A percentile compares a stretch with the other conserved stretches of the same genome.
Conservation (phyloP, 805 yeast species). For the Sungouiella blattae region DNA sequence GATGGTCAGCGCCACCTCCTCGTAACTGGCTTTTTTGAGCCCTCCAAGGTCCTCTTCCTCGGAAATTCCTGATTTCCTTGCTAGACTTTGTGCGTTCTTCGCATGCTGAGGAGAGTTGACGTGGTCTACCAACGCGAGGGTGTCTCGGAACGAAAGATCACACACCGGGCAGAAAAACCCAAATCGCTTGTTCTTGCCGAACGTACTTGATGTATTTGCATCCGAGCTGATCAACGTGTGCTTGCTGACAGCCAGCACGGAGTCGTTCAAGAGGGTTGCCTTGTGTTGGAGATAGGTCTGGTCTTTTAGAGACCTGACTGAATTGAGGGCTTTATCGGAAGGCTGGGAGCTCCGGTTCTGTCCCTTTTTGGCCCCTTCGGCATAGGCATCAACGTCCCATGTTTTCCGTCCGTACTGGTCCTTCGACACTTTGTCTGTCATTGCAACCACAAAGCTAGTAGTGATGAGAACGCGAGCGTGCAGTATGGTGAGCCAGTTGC, state of each 20-base stretch:
- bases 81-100: slow-evolving; percentile 27
- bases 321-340: slow-evolving; percentile 2
- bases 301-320: slow-evolving; percentile 5
- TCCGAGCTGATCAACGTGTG: slow-evolving; percentile 31
- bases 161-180: slow-evolving; percentile 87
- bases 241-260: slow-evolving; percentile 31
- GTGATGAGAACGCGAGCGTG: no score
- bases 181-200: slow-evolving; percentile 53
- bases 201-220: slow-evolving; percentile 10
- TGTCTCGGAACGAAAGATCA: slow-evolving; percentile 76
- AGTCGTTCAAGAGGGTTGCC: slow-evolving; percentile 26
- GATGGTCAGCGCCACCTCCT: slow-evolving; percentile 30
- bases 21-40: slow-evolving; percentile 30
- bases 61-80: slow-evolving; percentile 2
- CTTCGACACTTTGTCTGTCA: slow-evolving; percentile 23
- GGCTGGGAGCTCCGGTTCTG: slow-evolving; percentile 8
- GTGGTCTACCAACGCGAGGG: slow-evolving; percentile 78
- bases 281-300: slow-evolving; percentile 24
- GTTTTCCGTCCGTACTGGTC: slow-evolving; percentile 62
- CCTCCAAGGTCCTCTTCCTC: slow-evolving; percentile 23
- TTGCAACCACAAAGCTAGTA: no score
- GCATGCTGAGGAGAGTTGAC: slow-evolving; percentile 69
- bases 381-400: slow-evolving; percentile 71
- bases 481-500: no score
- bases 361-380: slow-evolving; percentile 39